Evolutionary conservation across 129 eudicot genomes (phyloP), one percentile per base, ranked within the genome.

Genomic region (Pittosporum tobira): DNA sequence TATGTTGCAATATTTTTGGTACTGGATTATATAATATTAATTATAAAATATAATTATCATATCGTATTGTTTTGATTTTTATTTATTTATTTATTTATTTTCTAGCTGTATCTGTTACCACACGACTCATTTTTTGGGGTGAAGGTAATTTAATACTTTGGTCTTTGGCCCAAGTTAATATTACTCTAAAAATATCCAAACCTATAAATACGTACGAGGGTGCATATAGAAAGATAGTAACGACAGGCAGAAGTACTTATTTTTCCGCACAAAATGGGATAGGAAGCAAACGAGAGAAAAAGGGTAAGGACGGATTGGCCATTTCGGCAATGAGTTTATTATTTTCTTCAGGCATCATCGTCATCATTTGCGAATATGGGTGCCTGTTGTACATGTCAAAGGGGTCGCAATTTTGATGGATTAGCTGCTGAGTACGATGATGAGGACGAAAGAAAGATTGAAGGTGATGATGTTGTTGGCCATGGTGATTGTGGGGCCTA

Each of bases 301-400:
- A 45, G 18, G 37, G n/a, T 19, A 49, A 14, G 25, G 28, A 59
- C 50, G 51, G 59, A 69, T 51, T 52, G 24, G 62, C 62, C 63
- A 72, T 64, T 29, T 61, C 36, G 56, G 62, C 64, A 55, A 9
- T 23, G 18, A 20, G 38, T 38, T 36, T 48, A 18, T 38, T 47
- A 14, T 31, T 30, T 6, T 42, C 38, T 34, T 44, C 24, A 25
- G 7, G 1, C 40, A 61, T 24, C 30, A 27, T 14, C 28, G 40
- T 47, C 20, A 47, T 30, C 45, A 44, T 61, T 57, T 59, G 38
- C 31, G 44, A 34, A 76, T 36, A 85, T 85, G 94, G 94, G 94
- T 49, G 83, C 94, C 4, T 81, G 88, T 67, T 81, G 89, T 72
- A 62, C 88, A 2, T 77, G 87, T 70, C 88, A 85, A 44, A 36